A percentile compares a stretch with the other conserved stretches of the same genome.
These are phyloP conservation scores for Pigoraptor vietnamica DNA, from an alignment of 78 protist species.

Conservation along the genomic window DNA sequence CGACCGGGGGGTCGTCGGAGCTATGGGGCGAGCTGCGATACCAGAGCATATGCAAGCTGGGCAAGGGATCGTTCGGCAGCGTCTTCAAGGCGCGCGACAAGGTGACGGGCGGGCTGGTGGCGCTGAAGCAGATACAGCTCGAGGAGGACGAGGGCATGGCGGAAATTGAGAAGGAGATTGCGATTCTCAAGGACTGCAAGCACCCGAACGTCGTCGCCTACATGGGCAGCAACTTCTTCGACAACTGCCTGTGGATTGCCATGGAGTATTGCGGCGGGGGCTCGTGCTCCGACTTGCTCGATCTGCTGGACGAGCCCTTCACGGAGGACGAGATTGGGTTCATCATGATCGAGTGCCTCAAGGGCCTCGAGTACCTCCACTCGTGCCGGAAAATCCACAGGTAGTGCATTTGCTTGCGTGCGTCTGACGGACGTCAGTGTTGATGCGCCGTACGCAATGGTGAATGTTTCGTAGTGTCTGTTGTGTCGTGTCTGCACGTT, in stretches of 20 bases:
- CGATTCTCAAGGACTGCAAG: conserved; percentile 43
- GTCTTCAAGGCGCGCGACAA: not conserved
- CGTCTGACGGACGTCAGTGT: no score
- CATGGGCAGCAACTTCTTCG: conserved; percentile 31
- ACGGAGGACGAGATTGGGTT: not conserved
- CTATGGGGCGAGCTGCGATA: no score
- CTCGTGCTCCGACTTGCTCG: not conserved
- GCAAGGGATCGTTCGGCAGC: conserved; percentile 14
- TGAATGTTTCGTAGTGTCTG: no score
- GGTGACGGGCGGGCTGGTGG: not conserved
- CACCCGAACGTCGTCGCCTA: conserved; percentile 63
- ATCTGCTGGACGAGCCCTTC: not conserved
- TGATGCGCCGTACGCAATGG: no score
- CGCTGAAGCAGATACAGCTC: not conserved
- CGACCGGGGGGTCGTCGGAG: no score
- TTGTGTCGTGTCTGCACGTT: not conserved
- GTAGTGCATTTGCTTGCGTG: no score
- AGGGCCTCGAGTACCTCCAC: conserved; percentile 26
- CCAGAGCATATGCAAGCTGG: not conserved
- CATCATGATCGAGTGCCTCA: not conserved
- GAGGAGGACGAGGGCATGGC: not conserved
- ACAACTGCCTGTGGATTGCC: not conserved
- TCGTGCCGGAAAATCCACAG: conserved; percentile 4
- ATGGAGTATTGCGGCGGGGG: conserved; percentile 55
- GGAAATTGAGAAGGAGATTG: conserved; percentile 34